Conservation (phyloP, 2,329 filamentous ascomycete species). For the Apiospora koreana region DNA sequence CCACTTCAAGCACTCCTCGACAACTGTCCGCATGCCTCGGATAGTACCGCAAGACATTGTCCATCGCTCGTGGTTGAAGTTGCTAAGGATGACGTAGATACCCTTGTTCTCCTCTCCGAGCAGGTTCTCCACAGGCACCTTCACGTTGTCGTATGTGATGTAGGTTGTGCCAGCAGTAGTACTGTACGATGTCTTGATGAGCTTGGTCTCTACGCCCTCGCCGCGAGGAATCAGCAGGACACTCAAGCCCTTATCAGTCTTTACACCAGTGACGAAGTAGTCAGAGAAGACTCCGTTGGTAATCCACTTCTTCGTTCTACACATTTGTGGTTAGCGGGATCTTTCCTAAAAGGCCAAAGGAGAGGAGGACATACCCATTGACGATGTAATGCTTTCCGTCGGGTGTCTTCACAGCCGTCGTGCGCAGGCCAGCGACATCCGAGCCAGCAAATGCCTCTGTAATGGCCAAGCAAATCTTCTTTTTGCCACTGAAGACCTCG, state of each 20-base stretch:
- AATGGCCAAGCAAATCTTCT: conserved; percentile 87
- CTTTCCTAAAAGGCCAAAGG: not conserved
- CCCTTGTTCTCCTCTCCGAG: conserved; percentile 84
- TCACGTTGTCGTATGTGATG: conserved; percentile 83
- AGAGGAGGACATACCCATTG: conserved; percentile 72
- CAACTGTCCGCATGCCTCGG: conserved; percentile 34
- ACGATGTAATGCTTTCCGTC: conserved; percentile 74
- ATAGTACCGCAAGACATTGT: conserved; percentile 62
- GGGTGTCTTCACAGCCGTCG: conserved; percentile 74
- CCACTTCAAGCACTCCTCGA: conserved; percentile 85
- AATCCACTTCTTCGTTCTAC: conserved; percentile 57
- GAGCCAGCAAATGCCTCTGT: conserved; percentile 86
- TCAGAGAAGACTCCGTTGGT: conserved; percentile 79
- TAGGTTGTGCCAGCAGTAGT: conserved; percentile 76
- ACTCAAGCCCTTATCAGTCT: conserved; percentile 76
- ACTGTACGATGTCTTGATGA: conserved; percentile 82
- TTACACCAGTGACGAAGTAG: conserved; percentile 81
- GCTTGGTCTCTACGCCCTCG: conserved; percentile 74
- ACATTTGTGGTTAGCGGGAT: not conserved
- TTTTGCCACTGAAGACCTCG: conserved; percentile 76
- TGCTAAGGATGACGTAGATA: conserved; percentile 79
- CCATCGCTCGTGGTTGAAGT: conserved; percentile 88
- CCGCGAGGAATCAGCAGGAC: conserved; percentile 75
- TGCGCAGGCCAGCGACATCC: conserved; percentile 78
- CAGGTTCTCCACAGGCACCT: conserved; percentile 77